Evolutionary conservation across 208 protist species (phyloP).

Genomic region (Wallacemonas sp.): DNA sequence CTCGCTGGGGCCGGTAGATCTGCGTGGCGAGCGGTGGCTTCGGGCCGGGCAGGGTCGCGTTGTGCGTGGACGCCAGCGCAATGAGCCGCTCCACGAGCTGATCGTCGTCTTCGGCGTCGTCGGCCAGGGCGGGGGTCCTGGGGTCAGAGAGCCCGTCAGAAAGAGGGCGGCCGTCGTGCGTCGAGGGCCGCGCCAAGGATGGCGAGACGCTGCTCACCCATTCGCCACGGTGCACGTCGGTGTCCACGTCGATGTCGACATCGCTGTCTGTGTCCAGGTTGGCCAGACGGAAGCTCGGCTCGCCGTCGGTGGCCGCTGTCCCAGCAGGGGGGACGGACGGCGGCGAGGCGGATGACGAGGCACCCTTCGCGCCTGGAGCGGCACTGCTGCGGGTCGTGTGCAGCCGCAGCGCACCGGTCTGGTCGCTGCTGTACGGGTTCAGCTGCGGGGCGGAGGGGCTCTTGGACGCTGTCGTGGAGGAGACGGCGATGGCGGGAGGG

Average conservation of each 20-base stretch:
- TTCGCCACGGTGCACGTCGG: not conserved
- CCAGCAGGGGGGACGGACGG: too few species aligned
- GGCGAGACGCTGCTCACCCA: constrained; percentile 9
- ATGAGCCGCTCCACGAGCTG: constrained; percentile 25
- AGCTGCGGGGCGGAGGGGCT: constrained; percentile 36
- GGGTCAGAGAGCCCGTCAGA: not conserved
- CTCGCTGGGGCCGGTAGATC: not conserved
- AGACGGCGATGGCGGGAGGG: not conserved
- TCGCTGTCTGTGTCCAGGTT: constrained; percentile 8
- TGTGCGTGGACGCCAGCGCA: not conserved
- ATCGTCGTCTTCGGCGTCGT: constrained; percentile 29
- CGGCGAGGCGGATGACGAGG: too few species aligned
- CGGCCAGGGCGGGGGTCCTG: not conserved
- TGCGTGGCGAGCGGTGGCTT: not conserved
- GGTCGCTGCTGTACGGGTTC: constrained; percentile 23
- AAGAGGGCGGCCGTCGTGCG: not conserved
- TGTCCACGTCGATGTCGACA: not conserved
- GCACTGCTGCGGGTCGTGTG: not conserved
- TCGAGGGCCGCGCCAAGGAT: constrained; percentile 3
- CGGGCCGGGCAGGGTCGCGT: too few species aligned
- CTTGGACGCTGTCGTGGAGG: constrained; percentile 28
- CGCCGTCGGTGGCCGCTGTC: not conserved
- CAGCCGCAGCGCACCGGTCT: not conserved
- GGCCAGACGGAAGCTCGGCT: not conserved
- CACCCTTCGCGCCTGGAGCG: too few species aligned